Evolutionary conservation across 768 basidiomycete genomes (phyloP), one percentile per base, ranked within the genome.

Genomic region (Boletus rufocinnamomeus): DNA sequence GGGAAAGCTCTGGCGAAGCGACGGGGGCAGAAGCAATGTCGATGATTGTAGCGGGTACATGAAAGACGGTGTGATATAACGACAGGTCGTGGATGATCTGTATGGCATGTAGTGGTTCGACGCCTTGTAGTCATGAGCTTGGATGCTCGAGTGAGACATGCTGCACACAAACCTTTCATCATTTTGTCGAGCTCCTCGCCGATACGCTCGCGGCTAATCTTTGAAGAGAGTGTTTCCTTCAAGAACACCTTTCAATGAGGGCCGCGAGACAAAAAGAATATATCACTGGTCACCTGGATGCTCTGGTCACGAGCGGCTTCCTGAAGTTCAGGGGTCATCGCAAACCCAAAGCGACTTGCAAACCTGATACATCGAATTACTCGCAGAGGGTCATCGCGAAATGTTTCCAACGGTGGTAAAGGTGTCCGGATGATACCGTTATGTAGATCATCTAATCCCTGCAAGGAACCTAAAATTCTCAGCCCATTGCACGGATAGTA

Each of bases 171-270:
- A 88, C 96, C 88, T 78, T 86, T 86, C 70, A 98, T 81, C 91
- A 98, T 98, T 72, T 98, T 99, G 61, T 89, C 84, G 16, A 98
- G 67, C 72, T 99, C 97, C 61, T 90, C 90, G 1, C 95, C 95
- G 6, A 95, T 84, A 19, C 97, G 84, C 75, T 98, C 97, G 52
- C 93, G 84, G 35, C 89, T 89, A 47, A 99, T 91, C 70, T 98
- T 97, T 2, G 77, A 79, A 11, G 83, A 76, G 17, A 97, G 74
- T 0, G 87, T 89, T 49, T 81, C 75, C 93, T 84, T 65, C 19
- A 37, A 54, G 38, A 21, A 21, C 2, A 21, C 4, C 11, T 44
- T 17, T 61, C 40, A 56, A 54, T 41, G 21, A 37, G 27, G 13
- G 2, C 4, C 2, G 35, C 32, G 9, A 40, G 6, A 6, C 9